These are phyloP conservation scores for Aspergillus fructus DNA, from an alignment of 2,329 filamentous ascomycete species.

Conservation along the genomic window DNA sequence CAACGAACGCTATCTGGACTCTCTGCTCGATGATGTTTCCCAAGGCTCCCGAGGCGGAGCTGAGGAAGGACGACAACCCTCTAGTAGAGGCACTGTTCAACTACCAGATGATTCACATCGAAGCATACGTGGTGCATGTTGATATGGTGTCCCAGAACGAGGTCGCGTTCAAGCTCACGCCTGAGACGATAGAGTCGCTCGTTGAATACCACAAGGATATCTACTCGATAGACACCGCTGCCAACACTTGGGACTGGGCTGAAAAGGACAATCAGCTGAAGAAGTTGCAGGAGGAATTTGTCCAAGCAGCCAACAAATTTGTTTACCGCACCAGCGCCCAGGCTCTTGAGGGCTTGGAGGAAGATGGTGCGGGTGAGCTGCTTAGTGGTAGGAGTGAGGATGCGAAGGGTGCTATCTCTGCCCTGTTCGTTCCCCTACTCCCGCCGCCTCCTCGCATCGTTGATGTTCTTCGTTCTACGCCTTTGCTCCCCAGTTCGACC, in stretches of 20 bases:
- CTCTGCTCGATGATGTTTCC: conserved; percentile 89
- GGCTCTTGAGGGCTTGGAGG: conserved; percentile 91
- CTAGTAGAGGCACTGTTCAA: conserved; percentile 86
- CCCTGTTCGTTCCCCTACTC: conserved; percentile 79
- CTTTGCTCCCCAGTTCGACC: conserved; percentile 80
- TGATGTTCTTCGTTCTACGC: conserved; percentile 82
- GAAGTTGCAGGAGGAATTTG: conserved; percentile 94
- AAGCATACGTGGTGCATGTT: conserved; percentile 97
- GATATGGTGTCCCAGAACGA: conserved; percentile 98
- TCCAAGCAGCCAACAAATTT: conserved; percentile 95
- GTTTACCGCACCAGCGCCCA: conserved; percentile 87
- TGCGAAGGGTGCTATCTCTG: conserved; percentile 82
- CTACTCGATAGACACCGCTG: conserved; percentile 85
- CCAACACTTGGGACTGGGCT: conserved; percentile 89
- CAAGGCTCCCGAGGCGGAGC: conserved; percentile 81
- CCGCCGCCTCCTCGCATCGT: conserved; percentile 84
- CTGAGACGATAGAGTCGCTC: conserved; percentile 88
- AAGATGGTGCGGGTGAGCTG: conserved; percentile 92
- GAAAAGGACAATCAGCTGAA: conserved; percentile 96
- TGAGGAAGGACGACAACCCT: conserved; percentile 77
- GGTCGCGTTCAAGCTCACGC: conserved; percentile 95
- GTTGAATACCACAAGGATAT: conserved; percentile 96
- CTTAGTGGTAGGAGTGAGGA: conserved; percentile 89
- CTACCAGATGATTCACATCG: conserved; percentile 88
- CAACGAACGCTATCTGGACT: conserved; percentile 88